Base-by-base conservation (phyloP, 129 eudicot genomes). In the Flaveria ramosissima region DNA sequence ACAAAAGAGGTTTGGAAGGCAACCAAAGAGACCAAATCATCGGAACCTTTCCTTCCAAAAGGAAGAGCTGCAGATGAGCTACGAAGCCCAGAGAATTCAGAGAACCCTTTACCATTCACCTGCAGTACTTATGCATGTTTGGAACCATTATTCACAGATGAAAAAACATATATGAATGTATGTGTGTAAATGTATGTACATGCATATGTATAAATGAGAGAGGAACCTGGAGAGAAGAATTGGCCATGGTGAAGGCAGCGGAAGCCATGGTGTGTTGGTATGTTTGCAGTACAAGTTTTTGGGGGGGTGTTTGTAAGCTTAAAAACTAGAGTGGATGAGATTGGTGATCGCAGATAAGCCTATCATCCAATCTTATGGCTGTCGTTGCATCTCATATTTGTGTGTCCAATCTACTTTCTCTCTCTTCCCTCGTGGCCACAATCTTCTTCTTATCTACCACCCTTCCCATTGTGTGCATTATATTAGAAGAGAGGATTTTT, bases 1-100 rank as follows among this genome's bases (percentile, higher is more conserved):
- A 93, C 98, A 79, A 72, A 92, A 47, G 89, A 78, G 68, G 98
- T 84, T 55, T 93, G 97, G 82, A 90, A 90, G 76, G 91, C 59
- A 65, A 90, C 81, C 67, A 90, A 65, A 23, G 98, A 84, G 75
- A 88, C 75, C 59, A 93, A 84, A 63, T 90, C 98, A 73, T 90
- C 93, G 15, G 84, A 78, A 15, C 83, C 27, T 77, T 75, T 90
- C 74, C 85, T 84, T 69, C 88, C 85, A 56, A 93, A 85, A 1
- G 96, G 96, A 76, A 90, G 86, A 42, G 88, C 65, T 24, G 86
- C 68, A 6, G 90, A 84, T 0, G 90, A 84, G 85, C 85, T 78
- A 50, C 93, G 89, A 30, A 93, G 91, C 12, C 97, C 98, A 1
- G 91, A 23, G 39, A 90, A 90, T 20, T 93, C 98, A 9, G 96